Conservation (phyloP, 768 basidiomycete species). For the Boletus huronensis region DNA sequence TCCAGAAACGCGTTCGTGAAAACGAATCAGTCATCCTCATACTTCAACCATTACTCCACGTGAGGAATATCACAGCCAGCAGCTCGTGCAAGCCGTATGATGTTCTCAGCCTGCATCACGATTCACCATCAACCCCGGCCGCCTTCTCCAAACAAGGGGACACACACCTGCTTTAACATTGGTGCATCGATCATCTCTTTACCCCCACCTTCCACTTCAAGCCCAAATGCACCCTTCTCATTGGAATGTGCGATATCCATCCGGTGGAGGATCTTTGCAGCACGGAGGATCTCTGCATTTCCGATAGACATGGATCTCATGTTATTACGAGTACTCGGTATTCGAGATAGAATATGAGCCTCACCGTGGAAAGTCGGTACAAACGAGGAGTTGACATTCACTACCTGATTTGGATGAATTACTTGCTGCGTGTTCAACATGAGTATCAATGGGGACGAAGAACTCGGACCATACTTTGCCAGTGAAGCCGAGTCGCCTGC, state of each 20-base stretch:
- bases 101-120: conserved; percentile 45
- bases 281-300: conserved; percentile 67
- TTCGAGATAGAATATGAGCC: conserved; percentile 2
- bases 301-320: not conserved
- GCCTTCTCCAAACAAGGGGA: not conserved
- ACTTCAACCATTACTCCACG: conserved; percentile 24
- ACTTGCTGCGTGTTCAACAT: conserved; percentile 63
- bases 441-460: not conserved
- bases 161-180: conserved; percentile 68
- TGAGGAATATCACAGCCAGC: conserved; percentile 54
- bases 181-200: conserved; percentile 90
- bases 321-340: not conserved
- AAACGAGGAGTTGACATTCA: conserved; percentile 72
- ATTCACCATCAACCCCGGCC: not conserved
- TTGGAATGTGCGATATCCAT: conserved; percentile 58
- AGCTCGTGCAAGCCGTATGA: conserved; percentile 48
- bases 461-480: conserved; percentile 61
- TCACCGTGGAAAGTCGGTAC: conserved; percentile 69
- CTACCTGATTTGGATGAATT: conserved; percentile 85
- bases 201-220: conserved; percentile 51
- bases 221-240: conserved; percentile 65
- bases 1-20: not conserved
- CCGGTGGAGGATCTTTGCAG: conserved; percentile 63
- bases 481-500: conserved; percentile 79
- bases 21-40: not conserved